Base-by-base conservation (phyloP, 164 flowering plant species). In the Magnolia officinalis region DNA sequence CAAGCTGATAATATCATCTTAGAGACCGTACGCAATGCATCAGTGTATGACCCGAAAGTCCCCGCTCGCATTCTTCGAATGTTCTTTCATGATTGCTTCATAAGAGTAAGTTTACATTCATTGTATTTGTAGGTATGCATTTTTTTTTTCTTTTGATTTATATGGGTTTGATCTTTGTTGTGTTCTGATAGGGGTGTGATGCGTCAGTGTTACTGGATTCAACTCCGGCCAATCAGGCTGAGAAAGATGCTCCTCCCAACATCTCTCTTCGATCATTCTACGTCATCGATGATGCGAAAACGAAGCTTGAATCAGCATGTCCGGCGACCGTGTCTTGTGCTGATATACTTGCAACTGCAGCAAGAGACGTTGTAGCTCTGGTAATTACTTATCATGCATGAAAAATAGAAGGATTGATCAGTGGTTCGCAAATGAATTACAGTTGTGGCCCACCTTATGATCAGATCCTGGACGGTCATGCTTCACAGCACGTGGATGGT, bases 71-170 rank as follows among this genome's bases (percentile, higher is more conserved):
- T 91, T 58, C 90, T 91, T 51, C 83, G 92, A 21, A 86, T 91
- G 92, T 89, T 87, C 86, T 89, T 91, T 78, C 93, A 91, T 74
- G 93, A 88, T 69, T 89, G 92, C 80, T 88, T 88, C 85, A 82
- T 89, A 21, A 86, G 90, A 84, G 93, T 88, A 85, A 6, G 75
- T 63, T 7, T n/a, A 37, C 68, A 20, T 65, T 13, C 5, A 20
- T 65, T 23, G 68, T 11, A 24, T 65, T 65, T 63, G 65, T 1
- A n/a, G 20, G 21, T 63, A n/a, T 63, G 6, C 18, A 63, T 63
- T 63, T 63, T 63, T 5, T 63, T n/a, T 16, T 63, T 9, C 65
- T 63, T 19, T n/a, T n/a, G n/a, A 63, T n/a, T n/a, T 63, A 18
- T 21, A 63, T 63, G 65, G 20, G 65, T 18, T n/a, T 9, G 24